Percentiles rank a stretch among this genome's conserved stretches.
phyloP scores from a whole-genome alignment of 768 basidiomycete genomes.

The Lactifluus piperatus region DNA sequence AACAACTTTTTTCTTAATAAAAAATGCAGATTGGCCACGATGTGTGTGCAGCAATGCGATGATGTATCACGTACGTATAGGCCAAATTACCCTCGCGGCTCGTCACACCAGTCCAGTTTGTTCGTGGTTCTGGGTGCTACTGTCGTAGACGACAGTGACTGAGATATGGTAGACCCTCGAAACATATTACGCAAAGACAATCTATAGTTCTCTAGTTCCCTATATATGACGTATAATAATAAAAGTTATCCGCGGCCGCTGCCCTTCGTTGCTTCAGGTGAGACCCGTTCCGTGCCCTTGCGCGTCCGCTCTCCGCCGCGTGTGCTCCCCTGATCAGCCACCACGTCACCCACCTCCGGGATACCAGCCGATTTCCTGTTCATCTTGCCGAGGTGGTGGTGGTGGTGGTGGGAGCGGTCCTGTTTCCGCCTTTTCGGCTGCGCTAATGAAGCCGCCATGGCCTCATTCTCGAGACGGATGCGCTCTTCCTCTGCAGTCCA shows the following conservation, averaged over 20 bases:
- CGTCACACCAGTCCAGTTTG: too few relatives aligned
- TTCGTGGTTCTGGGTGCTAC: too few relatives aligned
- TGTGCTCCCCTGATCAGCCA: neutral
- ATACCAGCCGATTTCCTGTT: neutral
- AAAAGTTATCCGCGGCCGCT: neutral
- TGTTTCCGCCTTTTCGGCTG: neutral
- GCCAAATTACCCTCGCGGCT: too few relatives aligned
- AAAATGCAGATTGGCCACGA: neutral
- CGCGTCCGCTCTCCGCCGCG: neutral
- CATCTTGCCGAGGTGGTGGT: neutral
- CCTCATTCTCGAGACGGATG: slow-evolving; percentile 40
- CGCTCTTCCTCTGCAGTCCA: slow-evolving; percentile 80
- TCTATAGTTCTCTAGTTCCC: neutral
- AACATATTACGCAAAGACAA: neutral
- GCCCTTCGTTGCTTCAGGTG: neutral
- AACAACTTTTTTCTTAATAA: neutral
- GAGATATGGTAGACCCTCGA: too few relatives aligned
- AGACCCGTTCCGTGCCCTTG: neutral
- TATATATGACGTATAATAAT: neutral
- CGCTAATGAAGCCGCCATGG: neutral
- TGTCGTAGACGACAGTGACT: too few relatives aligned
- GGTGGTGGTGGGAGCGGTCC: neutral
- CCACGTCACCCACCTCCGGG: neutral
- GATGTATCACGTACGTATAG: neutral
- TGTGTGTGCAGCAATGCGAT: neutral